A percentile compares a stretch with the other conserved stretches of the same genome.
Evolutionary conservation across 345 rosid species (phyloP).

Genomic region (Diplotaxis tenuifolia): DNA sequence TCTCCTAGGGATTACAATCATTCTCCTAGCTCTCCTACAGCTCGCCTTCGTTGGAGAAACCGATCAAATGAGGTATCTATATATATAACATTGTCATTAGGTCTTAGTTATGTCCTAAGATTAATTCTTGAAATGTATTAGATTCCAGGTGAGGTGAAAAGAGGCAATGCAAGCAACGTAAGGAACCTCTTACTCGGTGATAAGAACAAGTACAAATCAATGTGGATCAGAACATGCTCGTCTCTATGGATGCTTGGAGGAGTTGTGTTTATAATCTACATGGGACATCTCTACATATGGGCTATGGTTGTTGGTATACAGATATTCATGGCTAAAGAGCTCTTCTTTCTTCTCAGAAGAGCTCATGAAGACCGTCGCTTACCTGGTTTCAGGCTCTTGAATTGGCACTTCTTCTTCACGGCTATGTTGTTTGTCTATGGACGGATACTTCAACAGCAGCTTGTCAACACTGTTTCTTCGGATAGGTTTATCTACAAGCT

Average conservation of each 20-base stretch:
- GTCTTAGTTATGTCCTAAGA: not conserved
- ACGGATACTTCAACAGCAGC: constrained; percentile 83
- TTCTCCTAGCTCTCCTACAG: constrained; percentile 37
- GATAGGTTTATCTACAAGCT: constrained; percentile 72
- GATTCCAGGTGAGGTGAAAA: constrained; percentile 44
- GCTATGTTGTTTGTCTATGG: constrained; percentile 94
- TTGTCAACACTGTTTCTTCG: constrained; percentile 78
- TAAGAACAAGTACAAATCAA: constrained; percentile 65
- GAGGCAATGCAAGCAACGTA: constrained; percentile 75
- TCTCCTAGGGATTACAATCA: constrained; percentile 37
- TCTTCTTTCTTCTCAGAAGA: constrained; percentile 79
- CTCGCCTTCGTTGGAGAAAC: constrained; percentile 43
- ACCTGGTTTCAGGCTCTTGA: constrained; percentile 84
- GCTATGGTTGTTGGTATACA: constrained; percentile 90
- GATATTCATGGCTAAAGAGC: constrained; percentile 88
- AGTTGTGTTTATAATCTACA: constrained; percentile 63
- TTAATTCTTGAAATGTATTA: constrained; percentile 16
- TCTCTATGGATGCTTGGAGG: constrained; percentile 89
- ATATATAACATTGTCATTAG: not conserved
- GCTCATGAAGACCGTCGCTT: constrained; percentile 70
- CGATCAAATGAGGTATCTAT: constrained; percentile 43
- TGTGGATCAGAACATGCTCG: constrained; percentile 75
- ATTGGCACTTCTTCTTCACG: constrained; percentile 96
- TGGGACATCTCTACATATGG: constrained; percentile 87
- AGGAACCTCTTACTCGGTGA: constrained; percentile 56